Base-by-base conservation (phyloP, 768 basidiomycete genomes). In the Dendrothele bispora region DNA sequence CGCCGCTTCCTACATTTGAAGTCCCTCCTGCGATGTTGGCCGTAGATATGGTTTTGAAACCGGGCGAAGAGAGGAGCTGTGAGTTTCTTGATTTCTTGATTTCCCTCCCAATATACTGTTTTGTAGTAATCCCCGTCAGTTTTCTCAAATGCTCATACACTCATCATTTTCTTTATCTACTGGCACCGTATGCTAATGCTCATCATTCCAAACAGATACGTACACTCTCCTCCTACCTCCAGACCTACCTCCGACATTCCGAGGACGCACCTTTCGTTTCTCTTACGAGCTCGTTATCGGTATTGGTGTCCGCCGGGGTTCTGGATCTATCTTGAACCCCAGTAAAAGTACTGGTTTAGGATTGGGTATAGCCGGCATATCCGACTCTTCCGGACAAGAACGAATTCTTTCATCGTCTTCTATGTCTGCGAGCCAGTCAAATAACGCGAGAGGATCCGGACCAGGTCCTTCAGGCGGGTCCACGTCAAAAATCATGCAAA, bases 221-320 rank as follows among this genome's bases (percentile, higher is more conserved):
- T 98, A 97, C 64, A 79, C 79, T 1, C 67, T 95, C 11, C 66
- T 69, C 1, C 70, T 99, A 1, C 95, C 97, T 0, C 73, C 80
- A 10, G 80, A 81, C 47, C 71, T 98, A 0, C 97, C 97, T 2
- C 97, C 97, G 0, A 92, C 94, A 0, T 97, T 90, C 69, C 79
- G 81, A 38, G 95, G 97, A 3, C 84, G 88, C 36, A 77, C 86
- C 3, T 73, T 98, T 50, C 78, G 75, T 58, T 95, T 99, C 61
- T 86, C 87, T 3, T 98, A 98, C 60, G 86, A 94, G 54, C 79
- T 99, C 11, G 74, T 88, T n/a, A 78, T 98, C 2, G 94, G 94
- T 1, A 85, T 90, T 0, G 94, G 88, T 64, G n/a, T n/a, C n/a
- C 78, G 90, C 11, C 82, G 86, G 11, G 70, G 72, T 7, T 52